Percentiles rank a stretch among this genome's conserved stretches.
Evolutionary conservation across 2,329 filamentous ascomycete genomes (phyloP).

Genomic region (Ceratocystis colombiana): DNA sequence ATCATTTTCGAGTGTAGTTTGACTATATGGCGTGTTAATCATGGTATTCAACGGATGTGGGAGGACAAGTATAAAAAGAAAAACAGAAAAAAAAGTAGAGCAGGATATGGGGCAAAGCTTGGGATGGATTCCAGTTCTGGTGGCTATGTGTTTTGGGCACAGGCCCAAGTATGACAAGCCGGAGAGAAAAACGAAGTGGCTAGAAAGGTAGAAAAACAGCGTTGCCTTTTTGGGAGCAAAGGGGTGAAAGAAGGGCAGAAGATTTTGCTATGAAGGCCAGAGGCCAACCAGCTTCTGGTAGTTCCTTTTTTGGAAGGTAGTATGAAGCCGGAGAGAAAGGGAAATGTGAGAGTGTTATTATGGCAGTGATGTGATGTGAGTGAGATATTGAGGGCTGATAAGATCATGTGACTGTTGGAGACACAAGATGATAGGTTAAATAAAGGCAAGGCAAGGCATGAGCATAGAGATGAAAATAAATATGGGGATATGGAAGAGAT

Average conservation of each 20-base stretch:
- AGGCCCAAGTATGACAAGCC: conserved; percentile 1
- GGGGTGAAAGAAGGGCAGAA: background rate
- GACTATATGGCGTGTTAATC: conserved; percentile 26
- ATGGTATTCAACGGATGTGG: conserved; percentile 22
- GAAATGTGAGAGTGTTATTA: background rate
- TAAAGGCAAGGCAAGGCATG: conserved; percentile 1
- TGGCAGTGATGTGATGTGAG: too few species aligned
- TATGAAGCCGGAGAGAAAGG: background rate
- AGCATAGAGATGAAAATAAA: background rate
- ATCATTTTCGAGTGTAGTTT: conserved; percentile 28
- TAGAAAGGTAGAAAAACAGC: background rate
- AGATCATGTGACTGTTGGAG: conserved; percentile 1
- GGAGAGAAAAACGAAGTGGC: background rate
- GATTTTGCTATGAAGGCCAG: background rate
- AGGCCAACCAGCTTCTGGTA: too few species aligned
- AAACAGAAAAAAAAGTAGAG: background rate
- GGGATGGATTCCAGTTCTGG: background rate
- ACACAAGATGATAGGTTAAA: background rate
- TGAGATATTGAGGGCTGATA: background rate
- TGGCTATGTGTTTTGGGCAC: background rate
- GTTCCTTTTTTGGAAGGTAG: too few species aligned
- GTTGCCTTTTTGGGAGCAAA: conserved; percentile 1
- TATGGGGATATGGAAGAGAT: background rate
- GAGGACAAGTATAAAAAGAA: background rate
- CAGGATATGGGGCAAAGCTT: conserved; percentile 14